phyloP scores from a whole-genome alignment of 345 rosid species.

The Theobroma cacao region DNA sequence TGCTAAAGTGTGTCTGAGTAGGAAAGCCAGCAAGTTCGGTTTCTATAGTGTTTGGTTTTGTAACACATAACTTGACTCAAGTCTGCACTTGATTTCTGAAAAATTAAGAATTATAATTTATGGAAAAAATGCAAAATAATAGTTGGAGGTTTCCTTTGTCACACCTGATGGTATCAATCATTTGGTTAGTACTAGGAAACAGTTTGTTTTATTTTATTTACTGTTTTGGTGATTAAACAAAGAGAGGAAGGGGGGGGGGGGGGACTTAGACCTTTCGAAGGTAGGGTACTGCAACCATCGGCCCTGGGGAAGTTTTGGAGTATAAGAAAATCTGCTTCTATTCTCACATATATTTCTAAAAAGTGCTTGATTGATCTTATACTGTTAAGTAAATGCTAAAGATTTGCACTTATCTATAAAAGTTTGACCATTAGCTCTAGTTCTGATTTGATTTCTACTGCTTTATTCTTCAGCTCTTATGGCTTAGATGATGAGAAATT shows the following conservation, averaged over 20 bases:
- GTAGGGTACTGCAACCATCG: neutral
- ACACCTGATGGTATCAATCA: neutral
- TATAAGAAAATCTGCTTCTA: constrained; percentile 1
- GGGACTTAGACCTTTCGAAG: neutral
- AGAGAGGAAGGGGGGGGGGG: neutral
- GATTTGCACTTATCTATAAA: neutral
- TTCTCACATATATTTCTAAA: neutral
- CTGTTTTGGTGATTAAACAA: too few relatives aligned
- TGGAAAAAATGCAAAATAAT: neutral
- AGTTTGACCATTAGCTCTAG: neutral
- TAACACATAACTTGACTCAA: neutral
- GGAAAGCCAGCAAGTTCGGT: neutral
- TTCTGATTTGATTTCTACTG: constrained; percentile 10
- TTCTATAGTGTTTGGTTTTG: neutral
- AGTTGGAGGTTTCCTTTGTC: neutral
- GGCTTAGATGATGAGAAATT: constrained; percentile 74
- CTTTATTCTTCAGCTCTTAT: constrained; percentile 58
- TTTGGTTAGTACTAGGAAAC: neutral
- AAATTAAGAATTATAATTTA: neutral
- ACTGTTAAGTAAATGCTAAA: neutral
- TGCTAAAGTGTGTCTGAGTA: neutral
- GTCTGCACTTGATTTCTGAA: neutral
- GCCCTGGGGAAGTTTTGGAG: neutral
- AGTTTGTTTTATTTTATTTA: too few relatives aligned
- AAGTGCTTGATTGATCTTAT: neutral